phyloP scores from a whole-genome alignment of 2,329 filamentous ascomycete genomes.

The Diplodia mutila region DNA sequence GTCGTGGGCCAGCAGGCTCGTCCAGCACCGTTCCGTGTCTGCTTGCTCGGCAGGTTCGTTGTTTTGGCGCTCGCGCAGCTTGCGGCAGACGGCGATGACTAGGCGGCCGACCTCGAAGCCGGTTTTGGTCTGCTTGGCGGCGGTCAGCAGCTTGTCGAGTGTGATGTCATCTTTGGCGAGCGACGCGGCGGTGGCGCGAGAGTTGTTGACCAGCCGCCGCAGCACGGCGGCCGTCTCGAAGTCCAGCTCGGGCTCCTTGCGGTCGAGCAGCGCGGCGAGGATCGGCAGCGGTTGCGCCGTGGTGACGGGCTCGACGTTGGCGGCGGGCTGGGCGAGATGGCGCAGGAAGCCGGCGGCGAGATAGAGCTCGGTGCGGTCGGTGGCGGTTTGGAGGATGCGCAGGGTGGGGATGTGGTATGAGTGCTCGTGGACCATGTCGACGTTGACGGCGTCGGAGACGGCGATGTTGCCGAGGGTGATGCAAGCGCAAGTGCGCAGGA shows the following conservation, averaged over 20 bases:
- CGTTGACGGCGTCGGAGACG: constrained; percentile 40
- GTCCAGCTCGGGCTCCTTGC: constrained; percentile 24
- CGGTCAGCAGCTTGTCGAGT: constrained; percentile 1
- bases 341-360: constrained; percentile 43
- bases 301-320: constrained; percentile 30
- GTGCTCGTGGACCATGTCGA: constrained; percentile 41
- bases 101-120: constrained; percentile 25
- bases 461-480: constrained; percentile 46
- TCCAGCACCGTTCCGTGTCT: constrained; percentile 7
- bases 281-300: constrained; percentile 3
- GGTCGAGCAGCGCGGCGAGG: not conserved
- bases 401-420: constrained; percentile 38
- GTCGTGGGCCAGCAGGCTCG: not conserved
- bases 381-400: constrained; percentile 33
- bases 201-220: constrained; percentile 41
- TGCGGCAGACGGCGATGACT: constrained; percentile 18
- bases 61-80: constrained; percentile 5
- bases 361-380: constrained; percentile 39
- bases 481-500: constrained; percentile 40
- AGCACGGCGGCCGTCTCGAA: constrained; percentile 51
- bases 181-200: not conserved
- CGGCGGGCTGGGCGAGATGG: constrained; percentile 42
- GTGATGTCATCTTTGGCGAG: not conserved
- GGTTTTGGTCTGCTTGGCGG: constrained; percentile 19
- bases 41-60: not conserved